A percentile compares a stretch with the other conserved stretches of the same genome.
Evolutionary conservation across 495 filamentous ascomycete genomes (phyloP).

Genomic region (Hypoxylon perforatum): DNA sequence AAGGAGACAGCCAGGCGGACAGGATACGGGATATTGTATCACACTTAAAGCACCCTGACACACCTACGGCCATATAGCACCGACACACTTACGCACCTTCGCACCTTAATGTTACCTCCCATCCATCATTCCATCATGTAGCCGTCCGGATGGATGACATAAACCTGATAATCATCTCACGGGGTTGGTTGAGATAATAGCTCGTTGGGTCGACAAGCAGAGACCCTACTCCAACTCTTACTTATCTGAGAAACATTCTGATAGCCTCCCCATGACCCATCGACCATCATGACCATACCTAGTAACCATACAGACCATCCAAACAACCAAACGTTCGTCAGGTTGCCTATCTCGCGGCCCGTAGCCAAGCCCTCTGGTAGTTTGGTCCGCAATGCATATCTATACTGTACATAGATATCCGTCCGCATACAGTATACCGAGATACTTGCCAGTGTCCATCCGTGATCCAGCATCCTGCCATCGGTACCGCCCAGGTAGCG

Average conservation of each 20-base stretch:
- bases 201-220: background rate
- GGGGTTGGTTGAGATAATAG: background rate
- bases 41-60: too few relatives aligned
- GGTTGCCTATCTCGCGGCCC: slow-evolving; percentile 10
- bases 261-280: background rate
- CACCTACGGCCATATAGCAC: background rate
- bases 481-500: background rate
- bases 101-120: background rate
- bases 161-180: background rate
- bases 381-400: slow-evolving; percentile 26
- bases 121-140: background rate
- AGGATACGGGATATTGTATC: too few relatives aligned
- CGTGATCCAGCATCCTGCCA: background rate
- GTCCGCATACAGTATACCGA: slow-evolving; percentile 25
- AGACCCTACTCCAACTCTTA: background rate
- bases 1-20: too few relatives aligned
- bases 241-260: slow-evolving; percentile 1
- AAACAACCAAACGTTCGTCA: background rate
- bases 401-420: slow-evolving; percentile 5
- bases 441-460: slow-evolving; percentile 11
- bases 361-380: slow-evolving; percentile 28
- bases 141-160: slow-evolving; percentile 3
- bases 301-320: slow-evolving; percentile 1
- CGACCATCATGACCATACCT: slow-evolving; percentile 1
- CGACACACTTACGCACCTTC: background rate